Evolutionary conservation across 2,329 filamentous ascomycete genomes (phyloP).

Genomic region (Hypoxylon sp.): DNA sequence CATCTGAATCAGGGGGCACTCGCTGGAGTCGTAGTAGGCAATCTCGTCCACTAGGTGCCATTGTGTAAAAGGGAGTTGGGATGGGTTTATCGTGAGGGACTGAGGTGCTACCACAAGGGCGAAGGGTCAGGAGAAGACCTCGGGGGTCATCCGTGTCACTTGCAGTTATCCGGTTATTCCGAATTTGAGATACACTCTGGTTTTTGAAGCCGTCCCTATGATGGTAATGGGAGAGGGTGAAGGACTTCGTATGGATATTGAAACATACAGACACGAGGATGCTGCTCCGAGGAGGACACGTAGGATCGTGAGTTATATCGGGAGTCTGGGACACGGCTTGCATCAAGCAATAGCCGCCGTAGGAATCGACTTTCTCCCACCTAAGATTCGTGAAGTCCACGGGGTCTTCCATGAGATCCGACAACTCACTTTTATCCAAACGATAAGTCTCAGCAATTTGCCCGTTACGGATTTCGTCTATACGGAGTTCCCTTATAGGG

Average conservation of each 20-base stretch:
- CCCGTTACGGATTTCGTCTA: constrained; percentile 49
- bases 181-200: constrained; percentile 48
- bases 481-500: constrained; percentile 41
- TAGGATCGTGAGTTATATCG: constrained; percentile 18
- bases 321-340: constrained; percentile 45
- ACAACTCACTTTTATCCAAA: constrained; percentile 30
- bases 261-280: constrained; percentile 51
- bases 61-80: constrained; percentile 38
- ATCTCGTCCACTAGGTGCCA: constrained; percentile 11
- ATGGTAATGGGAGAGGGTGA: constrained; percentile 50
- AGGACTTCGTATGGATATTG: constrained; percentile 54
- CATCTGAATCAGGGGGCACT: constrained; percentile 14
- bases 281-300: constrained; percentile 38
- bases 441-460: constrained; percentile 45
- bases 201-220: constrained; percentile 35
- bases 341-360: constrained; percentile 52
- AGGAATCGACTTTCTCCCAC: constrained; percentile 53
- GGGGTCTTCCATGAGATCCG: constrained; percentile 38
- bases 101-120: constrained; percentile 18
- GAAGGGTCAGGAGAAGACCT: constrained; percentile 30
- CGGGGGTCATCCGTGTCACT: constrained; percentile 21
- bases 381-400: constrained; percentile 45
- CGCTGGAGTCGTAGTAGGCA: constrained; percentile 26
- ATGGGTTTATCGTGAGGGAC: constrained; percentile 9
- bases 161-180: constrained; percentile 47